Evolutionary conservation across 441 rosid genomes (phyloP).

Genomic region (Corymbia calophylla): DNA sequence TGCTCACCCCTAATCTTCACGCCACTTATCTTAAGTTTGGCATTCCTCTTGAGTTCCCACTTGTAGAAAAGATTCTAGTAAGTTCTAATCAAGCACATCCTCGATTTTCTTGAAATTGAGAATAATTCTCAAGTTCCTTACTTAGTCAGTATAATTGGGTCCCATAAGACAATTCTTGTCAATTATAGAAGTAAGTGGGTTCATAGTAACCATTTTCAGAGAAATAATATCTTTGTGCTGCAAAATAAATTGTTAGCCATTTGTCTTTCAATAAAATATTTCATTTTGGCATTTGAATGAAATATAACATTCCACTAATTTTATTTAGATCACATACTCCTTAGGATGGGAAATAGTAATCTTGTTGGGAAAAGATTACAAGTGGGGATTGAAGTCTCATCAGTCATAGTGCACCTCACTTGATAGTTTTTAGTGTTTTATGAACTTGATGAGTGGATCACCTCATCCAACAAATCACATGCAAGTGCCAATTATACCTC

Average conservation of each 20-base stretch:
- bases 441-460: neutral
- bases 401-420: neutral
- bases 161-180: neutral
- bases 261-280: neutral
- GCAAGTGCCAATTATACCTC: neutral
- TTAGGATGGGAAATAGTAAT: neutral
- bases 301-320: too few species aligned
- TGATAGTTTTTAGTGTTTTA: neutral
- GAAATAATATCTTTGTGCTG: neutral
- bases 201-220: neutral
- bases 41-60: too few species aligned
- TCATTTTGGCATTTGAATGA: neutral
- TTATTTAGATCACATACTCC: too few species aligned
- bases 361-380: neutral
- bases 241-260: too few species aligned
- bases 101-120: too few species aligned
- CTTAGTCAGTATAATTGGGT: too few species aligned
- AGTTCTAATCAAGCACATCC: too few species aligned
- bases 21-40: too few species aligned
- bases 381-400: neutral
- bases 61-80: too few species aligned
- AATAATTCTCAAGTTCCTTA: too few species aligned
- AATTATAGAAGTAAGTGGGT: neutral
- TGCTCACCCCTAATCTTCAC: too few species aligned
- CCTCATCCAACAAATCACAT: neutral